These are phyloP conservation scores for Talaromyces borbonicus DNA, from an alignment of 495 filamentous ascomycete genomes.

Conservation along the genomic window DNA sequence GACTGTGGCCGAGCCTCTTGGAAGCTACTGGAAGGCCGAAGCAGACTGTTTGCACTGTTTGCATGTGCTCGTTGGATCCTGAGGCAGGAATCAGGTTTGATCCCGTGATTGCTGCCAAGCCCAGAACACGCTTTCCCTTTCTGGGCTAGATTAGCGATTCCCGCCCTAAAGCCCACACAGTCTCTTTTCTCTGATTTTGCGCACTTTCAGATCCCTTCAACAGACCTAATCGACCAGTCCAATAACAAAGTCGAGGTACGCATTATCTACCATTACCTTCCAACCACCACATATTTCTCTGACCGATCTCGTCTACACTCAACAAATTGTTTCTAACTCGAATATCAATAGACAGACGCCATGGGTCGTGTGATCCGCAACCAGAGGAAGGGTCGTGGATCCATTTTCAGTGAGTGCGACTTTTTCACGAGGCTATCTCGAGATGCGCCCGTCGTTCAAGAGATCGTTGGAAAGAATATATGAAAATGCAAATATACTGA, in stretches of 20 bases:
- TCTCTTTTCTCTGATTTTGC: constrained; percentile 33
- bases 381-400: constrained; percentile 95
- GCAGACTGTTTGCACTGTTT: constrained; percentile 1
- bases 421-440: constrained; percentile 14
- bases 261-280: constrained; percentile 18
- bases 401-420: constrained; percentile 83
- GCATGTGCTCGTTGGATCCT: neutral
- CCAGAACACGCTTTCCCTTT: constrained; percentile 22
- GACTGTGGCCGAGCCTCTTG: neutral
- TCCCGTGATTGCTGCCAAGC: constrained; percentile 9
- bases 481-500: constrained; percentile 31
- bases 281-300: constrained; percentile 12
- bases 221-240: constrained; percentile 31
- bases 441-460: constrained; percentile 1
- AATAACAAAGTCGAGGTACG: constrained; percentile 42
- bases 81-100: neutral
- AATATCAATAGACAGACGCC: constrained; percentile 36
- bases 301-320: constrained; percentile 19
- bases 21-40: constrained; percentile 7
- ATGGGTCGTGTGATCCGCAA: constrained; percentile 88
- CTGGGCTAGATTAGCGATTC: constrained; percentile 40
- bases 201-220: constrained; percentile 4
- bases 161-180: constrained; percentile 43
- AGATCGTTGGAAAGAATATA: constrained; percentile 11
- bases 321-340: constrained; percentile 30